Base-by-base conservation (phyloP, 768 basidiomycete genomes). In the Collybiopsis luxurians region DNA sequence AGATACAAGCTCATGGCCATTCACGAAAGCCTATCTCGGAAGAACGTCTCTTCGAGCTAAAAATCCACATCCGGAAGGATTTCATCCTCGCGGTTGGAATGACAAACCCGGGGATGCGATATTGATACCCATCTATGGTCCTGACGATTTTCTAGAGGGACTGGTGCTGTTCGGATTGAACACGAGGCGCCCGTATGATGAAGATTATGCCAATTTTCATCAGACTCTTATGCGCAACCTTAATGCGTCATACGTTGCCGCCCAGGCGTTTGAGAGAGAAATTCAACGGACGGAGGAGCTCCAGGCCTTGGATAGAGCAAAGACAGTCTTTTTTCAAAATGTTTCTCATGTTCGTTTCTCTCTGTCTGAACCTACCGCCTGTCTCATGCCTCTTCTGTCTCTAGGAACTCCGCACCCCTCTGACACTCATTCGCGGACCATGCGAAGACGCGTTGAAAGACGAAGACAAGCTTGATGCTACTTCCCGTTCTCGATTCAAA, bases 281-380 rank as follows among this genome's bases (percentile, higher is more conserved):
- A 21, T 57, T 17, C 30, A 24, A 30, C 56, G 56, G 13, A 48
- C 56, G 10, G 56, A 57, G 34, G 56, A 57, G 27, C 30, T 57
- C 0, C 56, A 40, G 9, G 48, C 56, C 9, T 48, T 57, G 10
- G 56, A 57, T 57, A 19, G 48, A 24, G 47, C 48, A 26, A 57
- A 57, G 24, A 57, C 56, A 13, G 36, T 40, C 3, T 57, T 57
- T 34, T 57, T 57, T 39, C 56, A 57, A 28, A 57, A 57, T 42
- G 56, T 57, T 24, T 57, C 56, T 24, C 56, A 57, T 52, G 45
- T 46, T 9, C 2, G 45, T 21, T 27, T n/a, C n/a, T n/a, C n/a
- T n/a, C n/a, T n/a, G n/a, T n/a, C n/a, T n/a, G n/a, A n/a, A n/a
- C n/a, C n/a, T n/a, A n/a, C n/a, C n/a, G n/a, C n/a, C n/a, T n/a